A percentile compares a stretch with the other conserved stretches of the same genome.
Conservation (phyloP, 2,329 filamentous ascomycete genomes). For the Periconia sp. region DNA sequence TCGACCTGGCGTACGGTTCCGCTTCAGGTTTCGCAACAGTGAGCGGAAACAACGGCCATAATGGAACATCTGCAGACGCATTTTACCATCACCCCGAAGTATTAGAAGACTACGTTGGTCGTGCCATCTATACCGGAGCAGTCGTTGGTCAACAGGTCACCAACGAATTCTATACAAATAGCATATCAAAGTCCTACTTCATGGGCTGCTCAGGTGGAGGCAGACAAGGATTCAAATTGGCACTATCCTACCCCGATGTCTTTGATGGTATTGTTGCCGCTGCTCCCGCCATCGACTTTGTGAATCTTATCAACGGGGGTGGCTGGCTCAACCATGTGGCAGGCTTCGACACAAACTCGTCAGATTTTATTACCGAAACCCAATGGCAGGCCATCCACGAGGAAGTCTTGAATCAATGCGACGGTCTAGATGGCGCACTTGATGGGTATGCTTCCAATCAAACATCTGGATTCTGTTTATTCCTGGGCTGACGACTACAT, state of each 20-base stretch:
- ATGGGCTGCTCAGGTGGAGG: conserved; percentile 24
- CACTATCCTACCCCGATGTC: conserved; percentile 19
- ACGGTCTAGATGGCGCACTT: conserved; percentile 53
- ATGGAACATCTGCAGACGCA: conserved; percentile 45
- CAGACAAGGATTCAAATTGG: conserved; percentile 14
- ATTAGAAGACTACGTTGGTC: conserved; percentile 52
- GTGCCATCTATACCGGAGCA: conserved; percentile 46
- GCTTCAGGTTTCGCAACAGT: conserved; percentile 41
- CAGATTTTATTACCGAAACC: conserved; percentile 39
- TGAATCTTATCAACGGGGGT: conserved; percentile 5
- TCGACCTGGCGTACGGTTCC: conserved; percentile 36
- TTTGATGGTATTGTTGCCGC: conserved; percentile 25
- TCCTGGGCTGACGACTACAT: conserved; percentile 36
- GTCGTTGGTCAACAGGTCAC: conserved; percentile 44
- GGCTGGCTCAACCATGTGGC: conserved; percentile 9
- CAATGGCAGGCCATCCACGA: conserved; percentile 48
- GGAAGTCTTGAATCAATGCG: conserved; percentile 56
- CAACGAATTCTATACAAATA: conserved; percentile 39
- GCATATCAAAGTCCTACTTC: conserved; percentile 35
- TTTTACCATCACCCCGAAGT: conserved; percentile 50
- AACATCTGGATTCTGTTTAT: conserved; percentile 31
- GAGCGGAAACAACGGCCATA: conserved; percentile 41
- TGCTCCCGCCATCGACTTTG: conserved; percentile 31
- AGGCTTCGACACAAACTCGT: conserved; percentile 18
- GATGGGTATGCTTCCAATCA: conserved; percentile 49